Evolutionary conservation across 306 rosid species (phyloP).

Genomic region (Pterocarpus macrocarpus): DNA sequence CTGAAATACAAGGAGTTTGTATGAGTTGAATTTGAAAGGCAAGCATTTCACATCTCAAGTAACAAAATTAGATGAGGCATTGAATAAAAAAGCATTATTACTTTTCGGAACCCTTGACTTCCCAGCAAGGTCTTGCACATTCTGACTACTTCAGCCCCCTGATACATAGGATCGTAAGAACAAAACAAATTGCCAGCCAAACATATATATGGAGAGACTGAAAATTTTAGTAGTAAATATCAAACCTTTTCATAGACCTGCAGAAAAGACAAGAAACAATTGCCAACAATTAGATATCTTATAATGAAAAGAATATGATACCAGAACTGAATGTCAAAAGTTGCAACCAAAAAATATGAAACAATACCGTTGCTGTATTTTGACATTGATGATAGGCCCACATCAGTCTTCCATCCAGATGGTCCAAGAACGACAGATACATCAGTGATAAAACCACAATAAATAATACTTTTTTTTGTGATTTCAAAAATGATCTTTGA

Average conservation of each 20-base stretch:
- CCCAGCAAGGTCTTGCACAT: slow-evolving; percentile 98
- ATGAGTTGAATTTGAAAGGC: slow-evolving; percentile 31
- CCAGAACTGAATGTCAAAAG: background rate
- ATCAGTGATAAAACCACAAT: slow-evolving; percentile 18
- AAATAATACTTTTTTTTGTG: too few relatives aligned
- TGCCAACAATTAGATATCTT: slow-evolving; percentile 29
- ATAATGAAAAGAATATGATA: slow-evolving; percentile 24
- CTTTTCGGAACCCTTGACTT: slow-evolving; percentile 89
- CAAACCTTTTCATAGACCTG: slow-evolving; percentile 99
- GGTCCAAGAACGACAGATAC: background rate
- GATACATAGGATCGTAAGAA: slow-evolving; percentile 51
- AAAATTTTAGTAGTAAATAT: slow-evolving; percentile 41
- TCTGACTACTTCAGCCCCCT: slow-evolving; percentile 99
- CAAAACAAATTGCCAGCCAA: slow-evolving; percentile 37
- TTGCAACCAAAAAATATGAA: slow-evolving; percentile 31
- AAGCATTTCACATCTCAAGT: slow-evolving; percentile 31
- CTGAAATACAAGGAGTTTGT: slow-evolving; percentile 55
- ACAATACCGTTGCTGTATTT: slow-evolving; percentile 90
- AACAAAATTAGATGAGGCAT: slow-evolving; percentile 26
- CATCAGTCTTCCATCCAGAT: slow-evolving; percentile 25
- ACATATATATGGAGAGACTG: slow-evolving; percentile 42
- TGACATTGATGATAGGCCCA: slow-evolving; percentile 59
- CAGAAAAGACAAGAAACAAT: slow-evolving; percentile 43
- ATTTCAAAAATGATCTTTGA: slow-evolving; percentile 27
- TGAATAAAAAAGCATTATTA: slow-evolving; percentile 56